Percentiles rank a stretch among this genome's conserved stretches.
phyloP scores from a whole-genome alignment of 331 rosid genomes.

The Rosa hybrid region DNA sequence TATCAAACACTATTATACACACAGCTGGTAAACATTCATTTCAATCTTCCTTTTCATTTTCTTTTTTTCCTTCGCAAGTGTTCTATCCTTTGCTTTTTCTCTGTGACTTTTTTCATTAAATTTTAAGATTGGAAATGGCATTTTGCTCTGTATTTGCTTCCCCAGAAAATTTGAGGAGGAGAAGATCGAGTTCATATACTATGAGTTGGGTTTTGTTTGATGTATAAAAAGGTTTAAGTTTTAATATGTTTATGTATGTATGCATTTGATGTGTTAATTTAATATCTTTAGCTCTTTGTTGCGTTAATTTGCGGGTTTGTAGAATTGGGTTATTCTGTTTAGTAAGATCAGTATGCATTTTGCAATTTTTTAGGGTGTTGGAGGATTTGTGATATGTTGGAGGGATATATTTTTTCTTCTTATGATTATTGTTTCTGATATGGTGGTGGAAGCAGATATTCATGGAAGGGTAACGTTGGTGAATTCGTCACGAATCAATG shows the following conservation, averaged over 20 bases:
- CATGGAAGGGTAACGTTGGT: constrained; percentile 64
- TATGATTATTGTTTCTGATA: constrained; percentile 12
- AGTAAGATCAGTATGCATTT: neutral
- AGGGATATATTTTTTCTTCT: neutral
- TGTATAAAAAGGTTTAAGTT: neutral
- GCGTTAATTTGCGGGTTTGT: neutral
- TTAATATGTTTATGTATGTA: neutral
- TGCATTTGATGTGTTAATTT: neutral
- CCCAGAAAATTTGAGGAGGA: neutral
- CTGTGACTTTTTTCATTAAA: neutral
- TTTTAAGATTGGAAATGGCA: neutral
- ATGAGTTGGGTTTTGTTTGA: neutral
- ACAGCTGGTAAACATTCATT: neutral
- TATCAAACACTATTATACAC: neutral
- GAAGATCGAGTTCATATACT: neutral
- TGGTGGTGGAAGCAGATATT: constrained; percentile 24
- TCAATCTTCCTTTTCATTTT: neutral
- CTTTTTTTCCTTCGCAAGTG: too few species aligned
- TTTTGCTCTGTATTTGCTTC: neutral
- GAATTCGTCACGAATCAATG: constrained; percentile 39
- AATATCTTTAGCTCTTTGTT: neutral
- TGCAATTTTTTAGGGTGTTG: neutral
- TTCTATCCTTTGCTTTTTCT: neutral
- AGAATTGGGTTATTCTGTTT: constrained; percentile 1
- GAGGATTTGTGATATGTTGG: neutral